Base-by-base conservation (phyloP, 768 basidiomycete genomes). In the Thelephora aurantiotincta region DNA sequence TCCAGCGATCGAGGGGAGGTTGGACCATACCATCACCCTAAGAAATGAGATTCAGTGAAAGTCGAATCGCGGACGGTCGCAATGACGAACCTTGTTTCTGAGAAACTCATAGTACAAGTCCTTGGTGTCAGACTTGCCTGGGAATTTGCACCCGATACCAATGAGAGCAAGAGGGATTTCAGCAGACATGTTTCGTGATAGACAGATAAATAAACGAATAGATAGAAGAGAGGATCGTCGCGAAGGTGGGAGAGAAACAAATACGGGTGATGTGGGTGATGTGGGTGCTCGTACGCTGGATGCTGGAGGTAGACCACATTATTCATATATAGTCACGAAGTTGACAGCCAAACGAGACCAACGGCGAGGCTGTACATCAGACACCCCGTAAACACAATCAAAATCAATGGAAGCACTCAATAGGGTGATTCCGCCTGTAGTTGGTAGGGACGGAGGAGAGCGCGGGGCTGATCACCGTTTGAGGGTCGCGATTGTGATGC, bases 101-200 rank as follows among this genome's bases (percentile, higher is more conserved):
- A 61, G 43, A 49, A 61, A 62, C 36, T 62, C 58, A 30, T 63
- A 61, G 33, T 56, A 62, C 14, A 61, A 26, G 7, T 59, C 54
- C 26, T 59, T 58, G 46, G 61, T 61, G 22, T 62, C 60, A 16
- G 61, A 62, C 41, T 57, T 59, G 37, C 59, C 59, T 43, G 60
- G 60, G 35, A 62, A 63, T 50, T 56, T 61, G 45, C 61, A 61
- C n/a, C 60, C 60, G 26, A 62, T 63, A 19, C 60, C 61, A 37
- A 62, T 55, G 42, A 63, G 38, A 14, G 60, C 61, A 45, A 57
- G 57, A 5, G 60, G 60, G 12, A 55, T 43, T 49, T 61, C 51
- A 34, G 61, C 55, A 26, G 61, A 62, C 60, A 62, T 62, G 6
- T 14, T 35, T 48, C 34, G 33, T 33, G 9, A 33, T 44, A 19